phyloP scores from a whole-genome alignment of 805 yeast genomes.

The Jamesozyma rosinii region DNA sequence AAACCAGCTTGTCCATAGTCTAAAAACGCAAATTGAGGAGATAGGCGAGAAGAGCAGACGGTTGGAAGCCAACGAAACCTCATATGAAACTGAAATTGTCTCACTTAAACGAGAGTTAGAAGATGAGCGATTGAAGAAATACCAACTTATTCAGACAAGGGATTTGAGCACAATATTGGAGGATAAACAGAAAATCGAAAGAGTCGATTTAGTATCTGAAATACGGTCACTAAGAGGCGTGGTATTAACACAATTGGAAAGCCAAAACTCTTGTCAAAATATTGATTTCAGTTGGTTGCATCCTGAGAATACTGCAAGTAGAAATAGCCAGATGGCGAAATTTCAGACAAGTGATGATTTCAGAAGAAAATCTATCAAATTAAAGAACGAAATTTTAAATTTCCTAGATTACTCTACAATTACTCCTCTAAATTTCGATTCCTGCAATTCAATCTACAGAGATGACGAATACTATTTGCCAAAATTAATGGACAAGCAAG shows the following conservation, averaged over 20 bases:
- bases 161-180: conserved; percentile 30
- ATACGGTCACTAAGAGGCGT: conserved; percentile 24
- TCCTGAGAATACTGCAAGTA: not conserved
- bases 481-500: not conserved
- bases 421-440: not conserved
- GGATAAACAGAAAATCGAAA: conserved; percentile 30
- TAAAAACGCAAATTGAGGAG: not conserved
- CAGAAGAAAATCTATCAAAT: not conserved
- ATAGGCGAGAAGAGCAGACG: not conserved
- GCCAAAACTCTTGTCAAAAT: no score
- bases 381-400: not conserved
- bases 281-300: not conserved
- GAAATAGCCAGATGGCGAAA: not conserved
- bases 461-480: not conserved
- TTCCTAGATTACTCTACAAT: not conserved
- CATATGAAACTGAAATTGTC: not conserved
- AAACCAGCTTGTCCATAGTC: not conserved
- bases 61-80: not conserved
- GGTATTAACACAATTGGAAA: not conserved
- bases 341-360: not conserved
- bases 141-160: conserved; percentile 19
- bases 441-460: not conserved
- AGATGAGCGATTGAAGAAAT: conserved; percentile 23
- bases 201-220: conserved; percentile 37
- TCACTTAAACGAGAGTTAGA: conserved; percentile 7